phyloP scores from a whole-genome alignment of 2,329 filamentous ascomycete genomes.

The Bipolaris oryzae region DNA sequence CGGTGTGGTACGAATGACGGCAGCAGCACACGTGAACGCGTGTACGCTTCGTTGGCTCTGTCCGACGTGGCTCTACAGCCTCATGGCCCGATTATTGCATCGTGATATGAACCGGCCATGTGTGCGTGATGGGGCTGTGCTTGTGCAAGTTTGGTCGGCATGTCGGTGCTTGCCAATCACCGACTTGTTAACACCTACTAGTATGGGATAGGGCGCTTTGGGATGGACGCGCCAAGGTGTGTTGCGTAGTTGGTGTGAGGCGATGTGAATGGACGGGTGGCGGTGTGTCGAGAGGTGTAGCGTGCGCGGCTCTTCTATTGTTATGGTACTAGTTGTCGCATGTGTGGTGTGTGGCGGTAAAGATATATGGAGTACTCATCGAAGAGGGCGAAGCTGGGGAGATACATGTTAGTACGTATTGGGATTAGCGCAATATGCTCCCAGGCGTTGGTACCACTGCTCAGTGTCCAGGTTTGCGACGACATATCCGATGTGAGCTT shows the following conservation, averaged over 20 bases:
- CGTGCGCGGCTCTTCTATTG: no score
- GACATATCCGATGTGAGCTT: background rate
- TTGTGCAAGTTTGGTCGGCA: conserved; percentile 5
- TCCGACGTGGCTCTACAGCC: background rate
- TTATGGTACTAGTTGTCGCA: background rate
- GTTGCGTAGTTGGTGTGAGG: conserved; percentile 1
- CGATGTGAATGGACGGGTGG: background rate
- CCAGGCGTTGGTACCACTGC: no score
- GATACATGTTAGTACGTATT: background rate
- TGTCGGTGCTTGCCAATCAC: conserved; percentile 13
- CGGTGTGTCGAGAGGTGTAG: background rate
- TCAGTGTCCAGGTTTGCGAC: background rate
- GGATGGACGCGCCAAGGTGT: background rate
- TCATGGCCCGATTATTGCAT: background rate
- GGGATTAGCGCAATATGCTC: background rate
- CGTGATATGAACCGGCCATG: background rate
- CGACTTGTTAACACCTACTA: conserved; percentile 8
- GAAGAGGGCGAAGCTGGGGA: background rate
- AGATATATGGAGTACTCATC: background rate
- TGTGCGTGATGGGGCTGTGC: background rate
- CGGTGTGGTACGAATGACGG: background rate
- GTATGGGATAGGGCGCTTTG: background rate
- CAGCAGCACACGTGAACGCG: background rate
- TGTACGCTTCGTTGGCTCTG: background rate
- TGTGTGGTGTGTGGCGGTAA: conserved; percentile 4